phyloP scores from a whole-genome alignment of 192 early-diverging fungal species.

The Umbelopsis sp. region DNA sequence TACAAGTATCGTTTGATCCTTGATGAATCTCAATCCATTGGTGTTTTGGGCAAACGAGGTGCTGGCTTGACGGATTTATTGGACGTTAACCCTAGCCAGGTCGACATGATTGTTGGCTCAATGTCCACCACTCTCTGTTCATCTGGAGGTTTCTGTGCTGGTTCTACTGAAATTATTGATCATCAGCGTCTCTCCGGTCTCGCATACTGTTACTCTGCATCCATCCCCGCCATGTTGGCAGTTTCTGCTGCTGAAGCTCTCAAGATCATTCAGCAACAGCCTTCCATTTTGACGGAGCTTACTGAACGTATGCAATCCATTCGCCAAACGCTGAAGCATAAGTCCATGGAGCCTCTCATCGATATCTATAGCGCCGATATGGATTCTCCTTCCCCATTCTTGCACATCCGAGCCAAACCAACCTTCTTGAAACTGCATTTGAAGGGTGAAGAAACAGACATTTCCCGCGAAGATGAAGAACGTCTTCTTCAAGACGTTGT shows the following conservation, averaged over 20 bases:
- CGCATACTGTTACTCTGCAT: slow-evolving; percentile 93
- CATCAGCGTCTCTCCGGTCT: slow-evolving; percentile 89
- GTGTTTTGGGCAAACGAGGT: slow-evolving; percentile 84
- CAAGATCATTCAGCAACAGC: slow-evolving; percentile 55
- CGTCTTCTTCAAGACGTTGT: slow-evolving; percentile 78
- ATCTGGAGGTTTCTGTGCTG: slow-evolving; percentile 93
- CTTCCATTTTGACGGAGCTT: slow-evolving; percentile 52
- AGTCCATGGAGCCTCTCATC: slow-evolving; percentile 26
- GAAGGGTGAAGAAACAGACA: slow-evolving; percentile 14
- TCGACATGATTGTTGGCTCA: slow-evolving; percentile 90
- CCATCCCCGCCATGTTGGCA: slow-evolving; percentile 91
- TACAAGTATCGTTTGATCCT: slow-evolving; percentile 97
- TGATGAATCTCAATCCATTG: slow-evolving; percentile 91
- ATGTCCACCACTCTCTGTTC: slow-evolving; percentile 78
- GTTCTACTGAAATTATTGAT: slow-evolving; percentile 82
- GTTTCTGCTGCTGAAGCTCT: slow-evolving; percentile 87
- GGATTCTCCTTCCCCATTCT: slow-evolving; percentile 55
- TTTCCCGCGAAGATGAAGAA: slow-evolving; percentile 72
- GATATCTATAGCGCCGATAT: slow-evolving; percentile 12
- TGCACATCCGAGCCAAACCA: slow-evolving; percentile 73
- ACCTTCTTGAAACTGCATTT: slow-evolving; percentile 26
- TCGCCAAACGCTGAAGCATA: slow-evolving; percentile 37
- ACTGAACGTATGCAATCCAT: slow-evolving; percentile 65
- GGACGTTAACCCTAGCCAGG: slow-evolving; percentile 68
- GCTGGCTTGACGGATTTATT: slow-evolving; percentile 86